Base-by-base conservation (phyloP, 768 basidiomycete genomes). In the Leccinum fibrillosum region DNA sequence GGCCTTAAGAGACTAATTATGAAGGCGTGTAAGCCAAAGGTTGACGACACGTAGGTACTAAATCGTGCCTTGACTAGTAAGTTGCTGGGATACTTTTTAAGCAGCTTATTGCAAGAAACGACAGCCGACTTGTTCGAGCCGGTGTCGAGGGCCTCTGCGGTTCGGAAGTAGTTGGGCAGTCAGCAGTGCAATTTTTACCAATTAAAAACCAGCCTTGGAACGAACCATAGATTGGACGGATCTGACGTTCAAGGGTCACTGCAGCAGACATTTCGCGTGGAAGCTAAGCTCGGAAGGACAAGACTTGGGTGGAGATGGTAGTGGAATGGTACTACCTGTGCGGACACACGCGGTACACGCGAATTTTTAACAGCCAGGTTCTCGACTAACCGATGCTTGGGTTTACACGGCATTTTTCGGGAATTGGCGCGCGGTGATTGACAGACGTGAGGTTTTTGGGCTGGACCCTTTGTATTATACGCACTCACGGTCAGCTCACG, bases 91-190 rank as follows among this genome's bases (percentile, higher is more conserved):
- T 91, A 82, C 76, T 92, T 94, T 74, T 92, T 94, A 63, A 94
- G 81, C 28, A 94, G 72, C 74, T 94, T 94, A 72, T 92, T 93
- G 76, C 91, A 92, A 8, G 86, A 80, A 42, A 91, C 85, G 55
- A 94, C 81, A 19, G 92, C 92, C 39, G 89, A 86, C 76, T 94
- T 94, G 77, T 89, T 90, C 13, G 90, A 90, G 49, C 88, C 87
- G 48, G 84, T 89, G 76, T 94, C 92, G 62, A 94, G 78, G 49
- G 92, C 86, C 80, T 94, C 92, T 94, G 70, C 3, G 52, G 58
- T 4, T 28, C 26, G 19, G 52, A 37, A 26, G 57, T 37, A 25
- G 28, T 30, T 30, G 44, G 30, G 26, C 17, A 9, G 39, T 64
- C 32, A 64, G 62, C 28, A 52, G 21, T 48, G n/a, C 5, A 32